A percentile compares a stretch with the other conserved stretches of the same genome.
Conservation (phyloP, 805 yeast species). For the Lipomyces kockii region DNA sequence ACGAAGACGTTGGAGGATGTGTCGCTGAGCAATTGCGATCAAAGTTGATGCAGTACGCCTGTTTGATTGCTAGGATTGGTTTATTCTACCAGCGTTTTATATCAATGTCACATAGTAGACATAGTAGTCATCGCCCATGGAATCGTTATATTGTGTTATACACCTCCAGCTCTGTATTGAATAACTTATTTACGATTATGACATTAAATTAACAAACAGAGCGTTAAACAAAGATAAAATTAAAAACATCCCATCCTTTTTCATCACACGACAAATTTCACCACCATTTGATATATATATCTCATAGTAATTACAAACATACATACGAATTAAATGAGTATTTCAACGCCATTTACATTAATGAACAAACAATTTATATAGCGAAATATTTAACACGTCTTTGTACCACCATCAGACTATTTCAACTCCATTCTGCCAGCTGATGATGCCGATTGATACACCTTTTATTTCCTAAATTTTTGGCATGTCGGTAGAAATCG, state of each 20-base stretch:
- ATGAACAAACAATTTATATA: background rate
- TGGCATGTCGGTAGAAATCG: background rate
- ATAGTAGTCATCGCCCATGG: background rate
- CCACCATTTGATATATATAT: background rate
- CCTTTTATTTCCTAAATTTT: background rate
- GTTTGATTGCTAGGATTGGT: too few species aligned
- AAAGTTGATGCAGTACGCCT: too few species aligned
- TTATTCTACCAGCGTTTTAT: too few species aligned
- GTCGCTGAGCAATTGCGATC: background rate
- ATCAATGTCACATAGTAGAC: background rate
- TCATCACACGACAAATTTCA: background rate
- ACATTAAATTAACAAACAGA: background rate
- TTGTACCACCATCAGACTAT: background rate
- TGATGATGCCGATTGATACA: background rate
- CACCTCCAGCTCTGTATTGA: background rate
- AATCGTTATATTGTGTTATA: background rate
- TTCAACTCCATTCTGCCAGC: background rate
- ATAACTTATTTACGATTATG: background rate
- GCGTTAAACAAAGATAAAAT: background rate
- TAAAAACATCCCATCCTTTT: background rate
- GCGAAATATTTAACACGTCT: background rate
- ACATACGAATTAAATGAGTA: background rate
- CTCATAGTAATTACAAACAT: background rate
- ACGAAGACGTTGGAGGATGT: background rate
- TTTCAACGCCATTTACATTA: background rate